Base-by-base conservation (phyloP, 176 grass and related monocot species). In the Raddia guianensis region DNA sequence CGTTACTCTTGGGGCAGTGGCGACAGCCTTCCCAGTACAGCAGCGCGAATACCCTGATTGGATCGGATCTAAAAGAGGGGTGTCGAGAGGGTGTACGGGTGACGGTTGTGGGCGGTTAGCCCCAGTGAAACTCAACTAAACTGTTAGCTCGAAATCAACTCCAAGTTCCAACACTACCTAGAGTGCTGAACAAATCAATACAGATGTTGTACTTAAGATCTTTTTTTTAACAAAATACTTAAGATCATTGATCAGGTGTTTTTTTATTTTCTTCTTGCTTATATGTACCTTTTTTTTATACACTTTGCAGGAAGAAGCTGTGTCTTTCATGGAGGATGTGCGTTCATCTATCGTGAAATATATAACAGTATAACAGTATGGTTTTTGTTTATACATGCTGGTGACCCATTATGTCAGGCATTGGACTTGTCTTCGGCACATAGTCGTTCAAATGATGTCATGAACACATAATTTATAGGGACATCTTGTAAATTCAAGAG, bases 321-420 rank as follows among this genome's bases (percentile, higher is more conserved):
- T 89, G 63, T 81, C 63, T 68, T 93, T 95, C 76, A 89, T 98
- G 92, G 92, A 95, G 74, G 79, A 91, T 18, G 88, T 93, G 7
- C 88, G 96, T 18, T 91, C 88, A 57, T 75, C 92, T 35, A 85
- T 98, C 20, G 51, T 95, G 40, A 98, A 98, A 72, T 98, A 98
- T 73, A 95, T 98, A 52, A 98, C 90, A 33, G 84, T 73, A 95
- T 98, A 52, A 98, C 90, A 33, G 84, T 93, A 70, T 98, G 66
- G 79, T 21, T 21, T 45, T 57, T n/a, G 42, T 44, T 49, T 14
- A 4, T 6, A 13, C 9, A 49, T 6, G 37, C 0, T 4, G 5
- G 47, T 5, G 18, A 56, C 0, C 27, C 34, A 12, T 50, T 9
- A 27, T 21, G 2, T 59, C 14, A 15, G 43, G 43, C 12, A 48